A percentile compares a stretch with the other conserved stretches of the same genome.
Evolutionary conservation across 2,329 filamentous ascomycete species (phyloP).

Genomic region (Delphinella strobiligena): DNA sequence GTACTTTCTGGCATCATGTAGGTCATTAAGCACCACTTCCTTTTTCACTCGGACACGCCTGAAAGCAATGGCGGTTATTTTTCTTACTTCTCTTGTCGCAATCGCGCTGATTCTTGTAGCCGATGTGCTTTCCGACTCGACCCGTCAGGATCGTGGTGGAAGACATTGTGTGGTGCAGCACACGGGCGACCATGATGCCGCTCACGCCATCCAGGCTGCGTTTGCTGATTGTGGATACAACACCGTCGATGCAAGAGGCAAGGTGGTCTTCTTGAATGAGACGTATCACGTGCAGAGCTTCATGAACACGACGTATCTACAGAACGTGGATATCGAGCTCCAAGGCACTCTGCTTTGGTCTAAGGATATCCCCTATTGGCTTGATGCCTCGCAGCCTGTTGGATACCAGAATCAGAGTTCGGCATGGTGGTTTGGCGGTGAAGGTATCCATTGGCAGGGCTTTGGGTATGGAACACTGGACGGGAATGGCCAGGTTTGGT

Average conservation of each 20-base stretch:
- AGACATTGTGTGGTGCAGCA: no score
- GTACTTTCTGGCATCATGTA: neutral
- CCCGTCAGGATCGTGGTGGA: no score
- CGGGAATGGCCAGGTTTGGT: slow-evolving; percentile 51
- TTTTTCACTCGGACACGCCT: no score
- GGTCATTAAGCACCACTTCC: no score
- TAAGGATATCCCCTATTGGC: slow-evolving; percentile 39
- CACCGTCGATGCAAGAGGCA: slow-evolving; percentile 23
- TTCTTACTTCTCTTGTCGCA: no score
- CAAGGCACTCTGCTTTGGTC: slow-evolving; percentile 34
- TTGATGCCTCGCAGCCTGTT: slow-evolving; percentile 37
- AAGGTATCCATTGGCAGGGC: slow-evolving; percentile 38
- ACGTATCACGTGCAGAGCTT: slow-evolving; percentile 38
- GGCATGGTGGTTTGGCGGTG: slow-evolving; percentile 43
- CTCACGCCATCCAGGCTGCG: slow-evolving; percentile 38
- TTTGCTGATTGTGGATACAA: slow-evolving; percentile 38
- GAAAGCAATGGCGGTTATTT: no score
- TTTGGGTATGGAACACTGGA: slow-evolving; percentile 42
- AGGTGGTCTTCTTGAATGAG: slow-evolving; percentile 37
- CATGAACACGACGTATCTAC: slow-evolving; percentile 37
- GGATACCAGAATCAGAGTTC: slow-evolving; percentile 45
- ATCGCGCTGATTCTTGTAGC: neutral
- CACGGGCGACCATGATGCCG: slow-evolving; percentile 12
- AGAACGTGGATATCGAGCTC: slow-evolving; percentile 37
- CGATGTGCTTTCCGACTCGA: neutral